These are phyloP conservation scores for Cynanchum wilfordii DNA, from an alignment of 257 asterid species.

Conservation along the genomic window DNA sequence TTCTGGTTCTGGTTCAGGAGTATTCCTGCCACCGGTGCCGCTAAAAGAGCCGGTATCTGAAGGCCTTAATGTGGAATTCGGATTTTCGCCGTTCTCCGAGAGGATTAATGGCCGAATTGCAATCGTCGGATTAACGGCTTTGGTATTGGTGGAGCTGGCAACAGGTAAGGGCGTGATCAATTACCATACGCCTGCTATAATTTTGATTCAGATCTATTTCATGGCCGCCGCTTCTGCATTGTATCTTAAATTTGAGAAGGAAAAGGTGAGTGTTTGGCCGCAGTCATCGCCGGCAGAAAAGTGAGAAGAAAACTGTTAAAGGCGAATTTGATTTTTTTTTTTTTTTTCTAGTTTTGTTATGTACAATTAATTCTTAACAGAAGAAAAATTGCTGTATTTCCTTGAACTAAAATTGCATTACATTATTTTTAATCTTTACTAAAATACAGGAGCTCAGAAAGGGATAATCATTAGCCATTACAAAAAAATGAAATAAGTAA, in stretches of 20 bases:
- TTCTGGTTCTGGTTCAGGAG: constrained; percentile 57
- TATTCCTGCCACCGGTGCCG: constrained; percentile 81
- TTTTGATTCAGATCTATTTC: constrained; percentile 74
- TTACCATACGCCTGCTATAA: constrained; percentile 77
- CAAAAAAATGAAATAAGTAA: too few relatives aligned
- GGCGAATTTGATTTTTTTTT: not conserved
- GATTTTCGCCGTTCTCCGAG: constrained; percentile 84
- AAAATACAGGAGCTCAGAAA: too few relatives aligned
- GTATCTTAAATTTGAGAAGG: constrained; percentile 76
- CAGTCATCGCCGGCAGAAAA: not conserved
- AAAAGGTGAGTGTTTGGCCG: constrained; percentile 78
- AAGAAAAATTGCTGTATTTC: not conserved
- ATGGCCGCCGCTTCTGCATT: constrained; percentile 82
- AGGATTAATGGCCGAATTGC: constrained; percentile 79
- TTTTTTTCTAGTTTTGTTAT: not conserved
- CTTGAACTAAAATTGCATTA: too few relatives aligned
- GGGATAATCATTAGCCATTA: too few relatives aligned
- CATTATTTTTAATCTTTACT: too few relatives aligned
- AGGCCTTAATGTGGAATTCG: constrained; percentile 82
- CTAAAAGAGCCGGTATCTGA: constrained; percentile 62
- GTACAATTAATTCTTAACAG: not conserved
- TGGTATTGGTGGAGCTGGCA: constrained; percentile 82
- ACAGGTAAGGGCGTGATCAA: constrained; percentile 79
- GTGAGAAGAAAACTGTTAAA: not conserved
- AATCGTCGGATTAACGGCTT: constrained; percentile 64